These are phyloP conservation scores for Mortierella sp. DNA, from an alignment of 371 early-diverging fungal species.

Conservation along the genomic window DNA sequence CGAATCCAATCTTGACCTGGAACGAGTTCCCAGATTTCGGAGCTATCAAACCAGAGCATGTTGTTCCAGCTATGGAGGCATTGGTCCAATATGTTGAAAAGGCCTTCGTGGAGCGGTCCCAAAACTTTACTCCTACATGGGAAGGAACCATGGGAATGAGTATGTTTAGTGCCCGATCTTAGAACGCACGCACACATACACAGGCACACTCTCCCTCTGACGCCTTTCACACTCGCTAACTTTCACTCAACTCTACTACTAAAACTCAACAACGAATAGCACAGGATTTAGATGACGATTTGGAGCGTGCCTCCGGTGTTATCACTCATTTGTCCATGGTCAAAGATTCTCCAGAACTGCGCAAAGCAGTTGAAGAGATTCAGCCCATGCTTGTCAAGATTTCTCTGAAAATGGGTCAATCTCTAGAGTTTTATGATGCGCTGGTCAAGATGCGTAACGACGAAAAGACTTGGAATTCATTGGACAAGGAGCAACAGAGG, in stretches of 20 bases:
- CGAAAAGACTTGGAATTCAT: constrained; percentile 53
- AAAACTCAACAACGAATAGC: constrained; percentile 38
- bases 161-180: constrained; percentile 24
- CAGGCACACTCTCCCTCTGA: background rate
- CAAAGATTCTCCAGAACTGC: constrained; percentile 68
- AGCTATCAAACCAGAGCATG: constrained; percentile 61
- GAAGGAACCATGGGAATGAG: constrained; percentile 72
- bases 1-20: constrained; percentile 62
- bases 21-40: constrained; percentile 70
- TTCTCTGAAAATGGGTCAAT: constrained; percentile 70
- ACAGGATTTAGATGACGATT: constrained; percentile 67
- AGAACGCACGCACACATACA: background rate
- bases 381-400: constrained; percentile 70
- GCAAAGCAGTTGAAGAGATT: constrained; percentile 69
- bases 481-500: constrained; percentile 69
- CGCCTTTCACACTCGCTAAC: background rate
- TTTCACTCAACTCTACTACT: background rate
- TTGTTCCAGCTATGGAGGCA: constrained; percentile 66
- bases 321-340: constrained; percentile 72
- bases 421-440: constrained; percentile 69
- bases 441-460: constrained; percentile 61
- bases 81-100: constrained; percentile 60
- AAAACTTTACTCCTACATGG: constrained; percentile 70
- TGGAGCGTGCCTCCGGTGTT: constrained; percentile 69
- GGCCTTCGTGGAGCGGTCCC: constrained; percentile 64